Evolutionary conservation across 768 basidiomycete genomes (phyloP).

Genomic region (Sarcomyxa edulis): DNA sequence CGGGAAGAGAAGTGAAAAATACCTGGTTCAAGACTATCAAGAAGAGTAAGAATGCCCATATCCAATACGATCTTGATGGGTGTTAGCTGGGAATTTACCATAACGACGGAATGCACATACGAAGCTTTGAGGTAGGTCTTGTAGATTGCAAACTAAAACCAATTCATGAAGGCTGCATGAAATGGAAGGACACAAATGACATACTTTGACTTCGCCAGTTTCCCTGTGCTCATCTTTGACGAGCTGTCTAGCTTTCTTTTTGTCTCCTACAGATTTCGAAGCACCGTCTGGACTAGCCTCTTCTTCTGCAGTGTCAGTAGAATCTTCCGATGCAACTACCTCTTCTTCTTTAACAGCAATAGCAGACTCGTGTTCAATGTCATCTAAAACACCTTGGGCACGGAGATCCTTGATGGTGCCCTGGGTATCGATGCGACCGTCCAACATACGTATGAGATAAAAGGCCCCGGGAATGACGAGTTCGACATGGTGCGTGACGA

Average conservation of each 20-base stretch:
- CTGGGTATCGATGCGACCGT: conserved; percentile 75
- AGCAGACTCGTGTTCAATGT: conserved; percentile 48
- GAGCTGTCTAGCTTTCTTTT: conserved; percentile 67
- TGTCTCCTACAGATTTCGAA: conserved; percentile 18
- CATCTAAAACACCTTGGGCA: conserved; percentile 53
- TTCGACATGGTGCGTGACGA: conserved; percentile 83
- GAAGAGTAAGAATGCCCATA: conserved; percentile 49
- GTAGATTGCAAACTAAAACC: too few relatives aligned
- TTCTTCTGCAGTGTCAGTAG: conserved; percentile 21
- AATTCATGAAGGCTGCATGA: too few relatives aligned
- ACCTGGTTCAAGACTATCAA: conserved; percentile 40
- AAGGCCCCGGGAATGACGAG: conserved; percentile 70
- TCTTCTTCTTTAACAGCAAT: conserved; percentile 45
- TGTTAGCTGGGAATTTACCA: neutral
- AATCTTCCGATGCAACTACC: conserved; percentile 21
- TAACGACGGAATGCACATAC: conserved; percentile 31
- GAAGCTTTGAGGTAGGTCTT: conserved; percentile 68
- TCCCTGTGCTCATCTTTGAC: conserved; percentile 81
- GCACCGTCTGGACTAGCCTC: conserved; percentile 17
- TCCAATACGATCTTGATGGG: conserved; percentile 55
- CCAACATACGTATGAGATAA: conserved; percentile 75
- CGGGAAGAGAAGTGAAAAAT: neutral
- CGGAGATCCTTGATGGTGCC: conserved; percentile 65
- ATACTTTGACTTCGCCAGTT: conserved; percentile 79
- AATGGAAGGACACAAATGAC: too few relatives aligned